phyloP scores from a whole-genome alignment of 441 rosid species.

The Heliophila coronopifolia region DNA sequence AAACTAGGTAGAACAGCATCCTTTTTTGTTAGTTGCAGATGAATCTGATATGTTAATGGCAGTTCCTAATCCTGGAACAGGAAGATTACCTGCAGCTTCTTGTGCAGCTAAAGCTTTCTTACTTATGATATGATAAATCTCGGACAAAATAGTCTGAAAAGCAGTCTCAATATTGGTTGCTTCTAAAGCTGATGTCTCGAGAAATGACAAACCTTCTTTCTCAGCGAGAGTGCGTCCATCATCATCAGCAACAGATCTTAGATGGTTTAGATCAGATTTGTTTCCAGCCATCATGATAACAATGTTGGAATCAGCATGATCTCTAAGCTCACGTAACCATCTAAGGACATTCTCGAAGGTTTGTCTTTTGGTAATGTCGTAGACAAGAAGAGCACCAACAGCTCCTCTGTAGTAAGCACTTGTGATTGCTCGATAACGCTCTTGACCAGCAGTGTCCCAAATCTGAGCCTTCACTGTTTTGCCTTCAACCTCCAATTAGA shows the following conservation, averaged over 20 bases:
- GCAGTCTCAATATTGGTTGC: slow-evolving; percentile 83
- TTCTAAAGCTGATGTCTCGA: slow-evolving; percentile 87
- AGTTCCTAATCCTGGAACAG: slow-evolving; percentile 77
- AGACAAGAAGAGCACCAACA: slow-evolving; percentile 90
- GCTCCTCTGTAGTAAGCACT: slow-evolving; percentile 98
- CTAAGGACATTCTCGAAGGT: slow-evolving; percentile 80
- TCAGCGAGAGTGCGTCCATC: slow-evolving; percentile 75
- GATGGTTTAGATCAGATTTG: slow-evolving; percentile 78
- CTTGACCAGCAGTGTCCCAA: slow-evolving; percentile 98
- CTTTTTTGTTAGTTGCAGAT: slow-evolving; percentile 48
- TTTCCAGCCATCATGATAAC: slow-evolving; percentile 97
- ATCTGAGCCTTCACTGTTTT: slow-evolving; percentile 97
- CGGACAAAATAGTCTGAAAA: slow-evolving; percentile 68
- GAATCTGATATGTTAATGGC: slow-evolving; percentile 62
- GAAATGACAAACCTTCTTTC: slow-evolving; percentile 83
- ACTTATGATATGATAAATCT: slow-evolving; percentile 86
- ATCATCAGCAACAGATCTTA: slow-evolving; percentile 65
- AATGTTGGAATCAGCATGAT: slow-evolving; percentile 93
- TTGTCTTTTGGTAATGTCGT: slow-evolving; percentile 92
- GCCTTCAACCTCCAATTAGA: slow-evolving; percentile 93
- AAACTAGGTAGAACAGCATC: slow-evolving; percentile 69
- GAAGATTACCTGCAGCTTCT: slow-evolving; percentile 57
- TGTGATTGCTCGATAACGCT: slow-evolving; percentile 88
- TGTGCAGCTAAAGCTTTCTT: slow-evolving; percentile 92
- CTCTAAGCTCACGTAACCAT: slow-evolving; percentile 90